These are phyloP conservation scores for Aeminium ludgeri DNA, from an alignment of 495 filamentous ascomycete genomes.

Conservation along the genomic window DNA sequence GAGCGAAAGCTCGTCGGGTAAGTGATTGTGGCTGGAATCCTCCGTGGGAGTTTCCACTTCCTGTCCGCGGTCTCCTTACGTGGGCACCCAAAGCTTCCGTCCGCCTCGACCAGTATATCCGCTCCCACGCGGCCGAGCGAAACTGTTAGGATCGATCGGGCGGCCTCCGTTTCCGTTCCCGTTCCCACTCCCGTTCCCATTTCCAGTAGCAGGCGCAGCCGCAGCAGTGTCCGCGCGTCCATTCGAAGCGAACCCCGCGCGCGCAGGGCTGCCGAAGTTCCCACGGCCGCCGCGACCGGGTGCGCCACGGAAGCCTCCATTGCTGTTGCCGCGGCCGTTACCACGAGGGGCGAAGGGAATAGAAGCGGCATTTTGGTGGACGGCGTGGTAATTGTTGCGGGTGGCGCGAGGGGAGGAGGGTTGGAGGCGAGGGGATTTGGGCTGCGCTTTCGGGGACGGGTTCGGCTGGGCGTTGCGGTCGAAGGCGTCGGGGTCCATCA, in stretches of 20 bases:
- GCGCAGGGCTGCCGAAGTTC: not conserved
- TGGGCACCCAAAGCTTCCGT: constrained; percentile 14
- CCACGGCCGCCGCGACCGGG: constrained; percentile 13
- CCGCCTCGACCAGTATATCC: constrained; percentile 5
- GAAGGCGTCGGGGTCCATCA: constrained; percentile 26
- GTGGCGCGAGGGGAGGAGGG: not conserved
- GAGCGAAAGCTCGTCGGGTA: too few species aligned
- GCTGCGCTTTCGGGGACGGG: not conserved
- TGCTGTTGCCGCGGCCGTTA: constrained; percentile 7
- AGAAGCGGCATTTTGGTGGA: too few species aligned
- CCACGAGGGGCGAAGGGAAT: constrained; percentile 9
- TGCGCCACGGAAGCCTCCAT: constrained; percentile 8
- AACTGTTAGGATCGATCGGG: constrained; percentile 16
- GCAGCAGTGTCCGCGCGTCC: not conserved
- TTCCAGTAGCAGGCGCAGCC: not conserved
- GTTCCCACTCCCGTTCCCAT: not conserved
- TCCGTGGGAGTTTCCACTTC: too few species aligned
- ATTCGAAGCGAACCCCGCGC: not conserved
- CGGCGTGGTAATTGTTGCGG: too few species aligned
- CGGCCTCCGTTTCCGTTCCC: too few species aligned
- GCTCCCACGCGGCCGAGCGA: constrained; percentile 7
- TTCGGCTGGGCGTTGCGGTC: constrained; percentile 11
- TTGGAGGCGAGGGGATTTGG: constrained; percentile 3
- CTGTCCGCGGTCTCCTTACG: too few species aligned
- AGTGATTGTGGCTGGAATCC: too few species aligned